A percentile compares a stretch with the other conserved stretches of the same genome.
phyloP scores from a whole-genome alignment of 1,139 yeast genomes.

The Groenewaldozyma auringiensis region DNA sequence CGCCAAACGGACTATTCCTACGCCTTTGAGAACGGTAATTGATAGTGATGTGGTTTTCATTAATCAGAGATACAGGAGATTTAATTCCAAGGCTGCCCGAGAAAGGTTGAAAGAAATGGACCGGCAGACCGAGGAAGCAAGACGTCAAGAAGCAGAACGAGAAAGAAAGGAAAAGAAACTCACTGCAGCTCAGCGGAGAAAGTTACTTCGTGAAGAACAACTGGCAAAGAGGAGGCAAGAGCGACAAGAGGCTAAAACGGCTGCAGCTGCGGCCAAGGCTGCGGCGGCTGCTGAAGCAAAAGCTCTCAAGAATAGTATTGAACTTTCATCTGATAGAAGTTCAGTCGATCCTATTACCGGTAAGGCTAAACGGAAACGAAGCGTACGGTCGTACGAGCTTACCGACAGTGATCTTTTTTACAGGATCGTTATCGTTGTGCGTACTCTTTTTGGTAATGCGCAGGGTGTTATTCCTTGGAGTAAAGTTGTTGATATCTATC shows the following conservation, averaged over 20 bases:
- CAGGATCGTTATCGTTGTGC: conserved; percentile 56
- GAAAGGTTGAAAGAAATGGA: not conserved
- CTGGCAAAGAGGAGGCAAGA: not conserved
- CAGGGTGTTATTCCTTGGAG: conserved; percentile 49
- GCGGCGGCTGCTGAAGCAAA: too few relatives aligned
- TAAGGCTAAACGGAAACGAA: conserved; percentile 3
- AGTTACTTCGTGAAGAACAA: not conserved
- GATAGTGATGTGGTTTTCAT: not conserved
- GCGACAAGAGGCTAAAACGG: not conserved
- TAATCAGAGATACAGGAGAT: not conserved
- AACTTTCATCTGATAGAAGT: not conserved
- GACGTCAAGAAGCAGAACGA: not conserved
- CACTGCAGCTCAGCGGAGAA: not conserved
- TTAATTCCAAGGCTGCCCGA: not conserved
- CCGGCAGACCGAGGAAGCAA: not conserved
- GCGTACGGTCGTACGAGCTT: conserved; percentile 12
- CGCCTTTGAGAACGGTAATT: not conserved
- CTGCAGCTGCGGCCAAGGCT: not conserved
- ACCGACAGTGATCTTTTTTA: conserved; percentile 43
- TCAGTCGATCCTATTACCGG: conserved; percentile 12
- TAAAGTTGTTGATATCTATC: conserved; percentile 42
- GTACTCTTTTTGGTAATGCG: conserved; percentile 41
- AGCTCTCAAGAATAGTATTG: not conserved
- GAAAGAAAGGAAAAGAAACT: not conserved
- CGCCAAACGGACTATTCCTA: not conserved